phyloP scores from a whole-genome alignment of 805 yeast genomes.

The Candida peoriensis region DNA sequence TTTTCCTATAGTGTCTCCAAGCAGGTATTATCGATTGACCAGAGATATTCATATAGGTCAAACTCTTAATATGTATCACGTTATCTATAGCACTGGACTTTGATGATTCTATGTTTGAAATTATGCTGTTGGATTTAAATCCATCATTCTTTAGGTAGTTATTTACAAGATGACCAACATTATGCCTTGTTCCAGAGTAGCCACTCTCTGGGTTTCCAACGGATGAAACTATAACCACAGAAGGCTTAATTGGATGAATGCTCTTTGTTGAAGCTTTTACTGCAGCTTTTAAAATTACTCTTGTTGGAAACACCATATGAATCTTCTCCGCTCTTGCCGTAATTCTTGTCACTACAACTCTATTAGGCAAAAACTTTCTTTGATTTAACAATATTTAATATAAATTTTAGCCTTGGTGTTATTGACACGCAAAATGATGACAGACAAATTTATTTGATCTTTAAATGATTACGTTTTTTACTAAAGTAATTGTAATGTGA shows the following conservation, averaged over 20 bases:
- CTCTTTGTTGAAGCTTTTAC: background rate
- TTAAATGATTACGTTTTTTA: no score
- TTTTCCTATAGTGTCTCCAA: slow-evolving; percentile 36
- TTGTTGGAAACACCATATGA: background rate
- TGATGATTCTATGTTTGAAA: slow-evolving; percentile 3
- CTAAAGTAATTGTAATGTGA: no score
- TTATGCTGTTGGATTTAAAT: slow-evolving; percentile 2
- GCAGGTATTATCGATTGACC: slow-evolving; percentile 52
- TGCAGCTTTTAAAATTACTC: background rate
- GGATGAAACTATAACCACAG: slow-evolving; percentile 38
- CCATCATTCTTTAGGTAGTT: slow-evolving; percentile 25
- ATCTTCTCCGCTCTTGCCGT: no score
- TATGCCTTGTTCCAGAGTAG: slow-evolving; percentile 65
- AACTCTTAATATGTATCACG: slow-evolving; percentile 45
- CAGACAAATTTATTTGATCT: no score
- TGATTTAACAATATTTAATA: no score
- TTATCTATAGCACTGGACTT: slow-evolving; percentile 16
- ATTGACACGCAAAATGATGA: no score
- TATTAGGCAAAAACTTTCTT: no score
- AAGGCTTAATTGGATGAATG: slow-evolving; percentile 18
- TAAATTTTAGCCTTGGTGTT: no score
- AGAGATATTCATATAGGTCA: slow-evolving; percentile 63
- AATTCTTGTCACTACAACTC: no score
- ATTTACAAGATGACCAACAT: slow-evolving; percentile 63
- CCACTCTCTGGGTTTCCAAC: slow-evolving; percentile 75